phyloP scores from a whole-genome alignment of 768 basidiomycete genomes.

The Kwoniella pini region DNA sequence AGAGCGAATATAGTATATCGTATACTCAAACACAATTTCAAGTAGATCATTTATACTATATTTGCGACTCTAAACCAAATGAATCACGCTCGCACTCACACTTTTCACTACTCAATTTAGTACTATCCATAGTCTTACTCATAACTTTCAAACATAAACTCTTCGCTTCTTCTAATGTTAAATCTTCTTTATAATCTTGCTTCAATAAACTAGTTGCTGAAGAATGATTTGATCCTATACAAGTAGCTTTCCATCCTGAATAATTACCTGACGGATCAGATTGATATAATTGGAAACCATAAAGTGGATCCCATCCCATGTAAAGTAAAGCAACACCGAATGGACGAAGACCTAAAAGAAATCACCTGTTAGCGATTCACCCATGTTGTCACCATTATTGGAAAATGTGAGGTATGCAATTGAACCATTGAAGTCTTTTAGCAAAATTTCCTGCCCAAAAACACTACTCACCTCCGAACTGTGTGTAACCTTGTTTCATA shows the following conservation, averaged over 20 bases:
- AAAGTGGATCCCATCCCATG: conserved; percentile 93
- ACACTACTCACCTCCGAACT: conserved; percentile 76
- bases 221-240: conserved; percentile 97
- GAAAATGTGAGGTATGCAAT: too few species aligned
- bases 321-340: conserved; percentile 97
- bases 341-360: conserved; percentile 80
- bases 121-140: conserved; percentile 99
- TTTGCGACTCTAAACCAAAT: too few species aligned
- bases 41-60: neutral
- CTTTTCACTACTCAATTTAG: conserved; percentile 93
- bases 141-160: conserved; percentile 88
- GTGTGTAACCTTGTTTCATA: conserved; percentile 98
- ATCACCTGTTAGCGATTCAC: too few species aligned
- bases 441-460: too few species aligned
- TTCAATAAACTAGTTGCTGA: conserved; percentile 65
- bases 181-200: conserved; percentile 98
- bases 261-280: conserved; percentile 99
- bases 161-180: conserved; percentile 85
- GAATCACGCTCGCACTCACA: conserved; percentile 60
- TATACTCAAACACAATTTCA: too few species aligned
- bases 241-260: conserved; percentile 96
- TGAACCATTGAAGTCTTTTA: too few species aligned
- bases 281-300: conserved; percentile 95
- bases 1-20: too few species aligned
- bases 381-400: too few species aligned